Evolutionary conservation across 768 basidiomycete genomes (phyloP).

Genomic region (Kwoniella sp.): DNA sequence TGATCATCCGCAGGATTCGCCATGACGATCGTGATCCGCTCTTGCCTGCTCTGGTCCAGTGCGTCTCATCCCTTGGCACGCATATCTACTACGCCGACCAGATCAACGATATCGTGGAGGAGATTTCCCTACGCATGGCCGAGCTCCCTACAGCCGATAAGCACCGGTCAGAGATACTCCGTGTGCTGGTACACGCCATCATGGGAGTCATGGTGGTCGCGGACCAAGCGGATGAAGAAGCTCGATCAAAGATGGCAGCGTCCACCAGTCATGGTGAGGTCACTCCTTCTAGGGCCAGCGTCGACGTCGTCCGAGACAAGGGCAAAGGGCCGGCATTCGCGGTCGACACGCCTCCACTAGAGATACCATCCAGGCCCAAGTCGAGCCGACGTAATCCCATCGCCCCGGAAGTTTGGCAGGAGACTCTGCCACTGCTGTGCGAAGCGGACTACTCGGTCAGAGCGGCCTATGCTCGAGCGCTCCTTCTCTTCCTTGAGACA

Average conservation of each 20-base stretch:
- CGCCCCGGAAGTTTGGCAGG: conserved; percentile 82
- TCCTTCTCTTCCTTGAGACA: conserved; percentile 70
- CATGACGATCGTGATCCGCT: conserved; percentile 63
- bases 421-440: conserved; percentile 77
- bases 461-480: conserved; percentile 66
- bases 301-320: too few relatives aligned
- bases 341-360: conserved; percentile 17
- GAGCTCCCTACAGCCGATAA: conserved; percentile 57
- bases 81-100: conserved; percentile 96
- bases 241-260: conserved; percentile 4
- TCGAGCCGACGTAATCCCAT: conserved; percentile 52
- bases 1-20: conserved; percentile 67
- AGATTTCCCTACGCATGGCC: conserved; percentile 70
- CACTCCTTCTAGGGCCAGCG: not conserved
- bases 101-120: conserved; percentile 83
- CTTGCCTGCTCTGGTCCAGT: conserved; percentile 65
- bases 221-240: conserved; percentile 25
- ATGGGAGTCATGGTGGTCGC: conserved; percentile 35
- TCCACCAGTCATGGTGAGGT: not conserved
- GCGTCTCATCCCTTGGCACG: conserved; percentile 76
- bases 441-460: conserved; percentile 73
- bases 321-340: conserved; percentile 27
- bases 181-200: conserved; percentile 35
- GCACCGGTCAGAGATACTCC: conserved; percentile 32
- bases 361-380: conserved; percentile 8